Conservation (phyloP, 345 rosid species). For the Acer yangbiense region DNA sequence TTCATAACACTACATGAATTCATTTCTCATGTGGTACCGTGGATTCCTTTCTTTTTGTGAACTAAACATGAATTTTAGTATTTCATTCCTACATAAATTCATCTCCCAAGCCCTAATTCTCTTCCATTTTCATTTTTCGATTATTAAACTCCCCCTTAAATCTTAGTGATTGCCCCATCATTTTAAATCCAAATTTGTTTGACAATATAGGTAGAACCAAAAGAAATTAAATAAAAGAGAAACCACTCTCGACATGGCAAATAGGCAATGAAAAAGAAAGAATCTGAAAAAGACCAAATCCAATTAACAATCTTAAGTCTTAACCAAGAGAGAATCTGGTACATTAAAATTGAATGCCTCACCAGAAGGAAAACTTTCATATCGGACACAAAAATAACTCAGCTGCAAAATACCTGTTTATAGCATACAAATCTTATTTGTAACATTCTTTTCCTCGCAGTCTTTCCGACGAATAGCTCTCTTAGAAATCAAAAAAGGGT, state of each 20-base stretch:
- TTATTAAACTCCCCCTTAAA: too few species aligned
- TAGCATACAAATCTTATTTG: slow-evolving; percentile 26
- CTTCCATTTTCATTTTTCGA: too few species aligned
- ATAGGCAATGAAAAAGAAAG: background rate
- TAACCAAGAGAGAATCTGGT: background rate
- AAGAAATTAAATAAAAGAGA: background rate
- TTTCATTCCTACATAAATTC: too few species aligned
- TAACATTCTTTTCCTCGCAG: background rate
- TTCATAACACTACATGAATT: too few species aligned
- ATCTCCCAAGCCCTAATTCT: too few species aligned
- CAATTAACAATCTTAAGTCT: background rate
- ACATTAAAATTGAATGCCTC: background rate
- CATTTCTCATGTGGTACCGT: too few species aligned
- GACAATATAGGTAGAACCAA: background rate
- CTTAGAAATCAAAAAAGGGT: slow-evolving; percentile 10
- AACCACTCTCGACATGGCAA: background rate
- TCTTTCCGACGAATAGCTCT: slow-evolving; percentile 14
- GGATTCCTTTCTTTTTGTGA: too few species aligned
- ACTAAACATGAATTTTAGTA: too few species aligned
- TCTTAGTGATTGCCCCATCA: too few species aligned
- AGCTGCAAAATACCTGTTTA: background rate
- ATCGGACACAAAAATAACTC: background rate
- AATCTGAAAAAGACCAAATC: background rate
- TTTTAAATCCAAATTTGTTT: too few species aligned
- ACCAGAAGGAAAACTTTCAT: background rate